These are phyloP conservation scores for Aspergillus arachidicola DNA, from an alignment of 2,329 filamentous ascomycete species.

Conservation along the genomic window DNA sequence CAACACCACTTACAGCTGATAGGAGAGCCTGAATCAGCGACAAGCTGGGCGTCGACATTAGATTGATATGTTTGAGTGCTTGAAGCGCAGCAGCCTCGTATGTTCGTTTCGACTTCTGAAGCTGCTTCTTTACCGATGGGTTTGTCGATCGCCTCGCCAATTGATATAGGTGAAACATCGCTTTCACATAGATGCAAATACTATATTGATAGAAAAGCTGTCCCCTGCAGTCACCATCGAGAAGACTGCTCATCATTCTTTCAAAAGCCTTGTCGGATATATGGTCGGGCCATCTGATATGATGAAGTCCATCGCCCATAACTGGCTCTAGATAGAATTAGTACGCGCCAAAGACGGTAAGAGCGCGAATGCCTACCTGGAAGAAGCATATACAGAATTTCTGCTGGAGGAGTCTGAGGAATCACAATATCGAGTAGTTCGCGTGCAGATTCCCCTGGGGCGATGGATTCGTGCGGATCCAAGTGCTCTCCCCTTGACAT, in stretches of 20 bases:
- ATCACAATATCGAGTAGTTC: constrained; percentile 8
- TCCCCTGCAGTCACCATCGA: constrained; percentile 10
- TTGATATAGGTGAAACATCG: constrained; percentile 20
- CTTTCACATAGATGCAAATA: constrained; percentile 29
- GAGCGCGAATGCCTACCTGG: constrained; percentile 5
- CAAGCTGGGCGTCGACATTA: constrained; percentile 22
- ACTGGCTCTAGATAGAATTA: constrained; percentile 4
- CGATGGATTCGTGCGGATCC: neutral
- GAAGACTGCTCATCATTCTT: constrained; percentile 22
- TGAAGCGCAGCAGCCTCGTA: constrained; percentile 23
- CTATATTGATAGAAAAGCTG: constrained; percentile 28
- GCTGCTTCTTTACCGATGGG: constrained; percentile 17
- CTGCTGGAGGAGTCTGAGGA: constrained; percentile 20
- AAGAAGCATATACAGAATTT: constrained; percentile 30
- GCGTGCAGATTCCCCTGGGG: neutral
- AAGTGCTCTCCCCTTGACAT: constrained; percentile 14
- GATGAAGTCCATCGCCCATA: neutral
- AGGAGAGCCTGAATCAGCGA: constrained; percentile 26
- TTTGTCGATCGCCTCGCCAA: constrained; percentile 19
- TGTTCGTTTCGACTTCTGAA: constrained; percentile 21
- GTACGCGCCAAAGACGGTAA: neutral
- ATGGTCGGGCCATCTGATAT: constrained; percentile 30
- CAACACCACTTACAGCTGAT: constrained; percentile 23
- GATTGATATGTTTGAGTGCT: constrained; percentile 21
- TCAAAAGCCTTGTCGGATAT: constrained; percentile 25